phyloP scores from a whole-genome alignment of 345 rosid genomes.

The Gossypioides kirkii region DNA sequence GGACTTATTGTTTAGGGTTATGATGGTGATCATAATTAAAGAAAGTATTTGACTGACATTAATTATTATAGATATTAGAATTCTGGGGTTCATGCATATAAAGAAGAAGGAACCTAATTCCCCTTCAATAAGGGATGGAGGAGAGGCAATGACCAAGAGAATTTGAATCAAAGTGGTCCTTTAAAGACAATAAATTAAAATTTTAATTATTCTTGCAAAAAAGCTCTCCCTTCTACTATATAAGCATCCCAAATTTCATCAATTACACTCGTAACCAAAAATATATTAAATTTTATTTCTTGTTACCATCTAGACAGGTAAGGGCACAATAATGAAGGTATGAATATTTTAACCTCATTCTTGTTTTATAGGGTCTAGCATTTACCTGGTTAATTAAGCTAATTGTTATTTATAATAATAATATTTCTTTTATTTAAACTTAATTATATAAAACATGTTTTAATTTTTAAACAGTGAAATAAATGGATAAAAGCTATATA shows the following conservation, averaged over 20 bases:
- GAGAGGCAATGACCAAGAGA: slow-evolving; percentile 26
- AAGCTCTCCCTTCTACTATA: slow-evolving; percentile 18
- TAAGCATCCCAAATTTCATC: slow-evolving; percentile 11
- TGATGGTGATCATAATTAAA: too few relatives aligned
- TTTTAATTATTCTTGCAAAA: slow-evolving; percentile 3
- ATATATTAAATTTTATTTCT: neutral
- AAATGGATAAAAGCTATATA: too few relatives aligned
- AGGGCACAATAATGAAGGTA: slow-evolving; percentile 7
- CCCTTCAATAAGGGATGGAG: slow-evolving; percentile 32
- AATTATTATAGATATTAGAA: too few relatives aligned
- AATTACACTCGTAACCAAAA: slow-evolving; percentile 5
- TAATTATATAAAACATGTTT: too few relatives aligned
- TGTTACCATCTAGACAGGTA: neutral
- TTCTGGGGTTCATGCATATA: too few relatives aligned
- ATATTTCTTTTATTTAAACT: too few relatives aligned
- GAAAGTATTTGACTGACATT: too few relatives aligned
- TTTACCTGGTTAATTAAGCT: neutral
- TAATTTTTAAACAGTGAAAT: too few relatives aligned
- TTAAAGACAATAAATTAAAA: slow-evolving; percentile 9
- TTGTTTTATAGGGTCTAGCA: neutral
- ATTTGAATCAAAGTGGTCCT: slow-evolving; percentile 26
- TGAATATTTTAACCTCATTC: neutral
- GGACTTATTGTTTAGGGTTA: too few relatives aligned
- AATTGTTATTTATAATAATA: too few relatives aligned
- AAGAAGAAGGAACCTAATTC: slow-evolving; percentile 33